phyloP scores from a whole-genome alignment of 2,329 filamentous ascomycete species.

The Cryphonectria radicalis region DNA sequence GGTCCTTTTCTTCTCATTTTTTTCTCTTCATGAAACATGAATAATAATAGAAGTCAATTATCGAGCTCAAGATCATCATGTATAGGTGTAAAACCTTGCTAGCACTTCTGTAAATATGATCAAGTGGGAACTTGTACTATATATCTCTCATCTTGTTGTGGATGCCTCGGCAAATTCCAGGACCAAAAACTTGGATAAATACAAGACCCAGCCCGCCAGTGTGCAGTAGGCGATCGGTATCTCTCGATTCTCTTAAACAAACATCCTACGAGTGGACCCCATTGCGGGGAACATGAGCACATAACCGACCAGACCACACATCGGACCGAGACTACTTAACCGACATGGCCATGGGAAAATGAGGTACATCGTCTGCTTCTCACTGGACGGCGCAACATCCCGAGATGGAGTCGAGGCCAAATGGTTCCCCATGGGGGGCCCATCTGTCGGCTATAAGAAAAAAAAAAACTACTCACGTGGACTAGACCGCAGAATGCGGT shows the following conservation, averaged over 20 bases:
- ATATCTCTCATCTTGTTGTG: too few relatives aligned
- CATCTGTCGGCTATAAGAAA: slow-evolving; percentile 1
- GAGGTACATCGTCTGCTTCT: not conserved
- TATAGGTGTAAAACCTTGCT: too few relatives aligned
- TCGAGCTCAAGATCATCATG: too few relatives aligned
- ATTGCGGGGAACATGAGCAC: not conserved
- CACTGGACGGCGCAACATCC: not conserved
- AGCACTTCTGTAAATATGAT: too few relatives aligned
- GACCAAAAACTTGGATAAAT: not conserved
- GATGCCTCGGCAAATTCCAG: too few relatives aligned
- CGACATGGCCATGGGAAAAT: not conserved
- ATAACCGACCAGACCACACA: not conserved
- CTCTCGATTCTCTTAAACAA: not conserved
- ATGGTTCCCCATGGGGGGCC: not conserved
- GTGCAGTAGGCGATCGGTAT: not conserved
- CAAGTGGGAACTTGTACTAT: too few relatives aligned
- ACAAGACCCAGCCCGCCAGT: not conserved
- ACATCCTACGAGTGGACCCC: not conserved
- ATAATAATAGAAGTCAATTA: too few relatives aligned
- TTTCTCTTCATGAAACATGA: too few relatives aligned
- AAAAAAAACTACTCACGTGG: not conserved
- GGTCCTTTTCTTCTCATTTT: too few relatives aligned
- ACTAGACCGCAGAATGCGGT: not conserved
- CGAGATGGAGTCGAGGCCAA: not conserved
- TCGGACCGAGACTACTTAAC: not conserved